Evolutionary conservation across 2,329 filamentous ascomycete species (phyloP).

Genomic region (Pestalotiopsis sp.): DNA sequence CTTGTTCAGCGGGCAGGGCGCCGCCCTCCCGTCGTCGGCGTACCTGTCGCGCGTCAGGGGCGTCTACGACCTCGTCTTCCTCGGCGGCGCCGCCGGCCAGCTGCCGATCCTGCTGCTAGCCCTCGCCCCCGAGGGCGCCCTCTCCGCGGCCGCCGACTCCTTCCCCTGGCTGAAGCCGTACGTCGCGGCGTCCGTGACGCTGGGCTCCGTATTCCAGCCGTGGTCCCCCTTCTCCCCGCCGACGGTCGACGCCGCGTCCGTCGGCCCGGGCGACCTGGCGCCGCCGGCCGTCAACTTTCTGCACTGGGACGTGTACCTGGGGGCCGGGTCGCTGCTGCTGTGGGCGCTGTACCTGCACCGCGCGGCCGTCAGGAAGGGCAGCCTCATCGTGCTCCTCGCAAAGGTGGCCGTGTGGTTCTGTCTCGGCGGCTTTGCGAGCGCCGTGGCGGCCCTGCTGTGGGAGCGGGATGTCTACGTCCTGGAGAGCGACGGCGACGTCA

Average conservation of each 20-base stretch:
- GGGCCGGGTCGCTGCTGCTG: slow-evolving; percentile 23
- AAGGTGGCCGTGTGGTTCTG: slow-evolving; percentile 26
- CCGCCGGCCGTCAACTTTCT: slow-evolving; percentile 25
- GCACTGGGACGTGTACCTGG: slow-evolving; percentile 30
- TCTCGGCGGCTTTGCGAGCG: slow-evolving; percentile 23
- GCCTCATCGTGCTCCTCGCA: slow-evolving; percentile 17
- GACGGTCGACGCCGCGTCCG: slow-evolving; percentile 16
- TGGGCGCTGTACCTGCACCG: slow-evolving; percentile 30
- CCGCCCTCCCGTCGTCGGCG: slow-evolving; percentile 20
- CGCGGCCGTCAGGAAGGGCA: slow-evolving; percentile 20
- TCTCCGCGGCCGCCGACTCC: slow-evolving; percentile 18
- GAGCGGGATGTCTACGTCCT: slow-evolving; percentile 27
- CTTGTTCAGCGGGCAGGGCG: slow-evolving; percentile 24
- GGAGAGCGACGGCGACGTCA: slow-evolving; percentile 24
- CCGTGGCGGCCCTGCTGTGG: slow-evolving; percentile 24
- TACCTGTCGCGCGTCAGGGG: slow-evolving; percentile 12
- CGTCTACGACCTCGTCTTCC: slow-evolving; percentile 29
- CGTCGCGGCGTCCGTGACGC: slow-evolving; percentile 22
- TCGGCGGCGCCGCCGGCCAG: slow-evolving; percentile 23
- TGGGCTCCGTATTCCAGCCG: slow-evolving; percentile 26
- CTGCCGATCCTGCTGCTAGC: slow-evolving; percentile 24
- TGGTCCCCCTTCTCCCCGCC: slow-evolving; percentile 17
- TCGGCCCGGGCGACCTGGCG: slow-evolving; percentile 24
- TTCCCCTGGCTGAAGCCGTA: slow-evolving; percentile 20
- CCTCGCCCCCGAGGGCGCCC: slow-evolving; percentile 17